A percentile compares a stretch with the other conserved stretches of the same genome.
Conservation (phyloP, 305 asterid species). For the Solanum hybrid region DNA sequence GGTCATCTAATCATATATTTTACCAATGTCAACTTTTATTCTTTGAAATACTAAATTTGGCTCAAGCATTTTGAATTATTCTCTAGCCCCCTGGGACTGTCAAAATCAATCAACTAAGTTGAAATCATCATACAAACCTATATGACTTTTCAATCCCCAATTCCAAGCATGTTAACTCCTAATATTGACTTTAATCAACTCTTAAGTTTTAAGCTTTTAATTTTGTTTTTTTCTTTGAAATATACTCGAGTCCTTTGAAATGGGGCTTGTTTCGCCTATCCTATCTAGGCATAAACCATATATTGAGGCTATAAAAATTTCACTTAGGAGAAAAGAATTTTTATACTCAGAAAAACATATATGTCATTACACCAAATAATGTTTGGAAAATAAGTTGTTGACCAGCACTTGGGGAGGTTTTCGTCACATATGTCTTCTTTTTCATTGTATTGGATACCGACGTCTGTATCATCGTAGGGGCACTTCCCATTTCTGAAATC, state of each 20-base stretch:
- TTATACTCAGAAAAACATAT: background rate
- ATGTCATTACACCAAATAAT: background rate
- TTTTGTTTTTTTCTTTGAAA: background rate
- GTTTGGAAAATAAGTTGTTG: background rate
- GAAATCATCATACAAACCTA: background rate
- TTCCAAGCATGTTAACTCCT: background rate
- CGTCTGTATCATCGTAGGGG: background rate
- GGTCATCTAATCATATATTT: background rate
- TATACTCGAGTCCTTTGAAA: background rate
- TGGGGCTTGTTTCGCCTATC: background rate
- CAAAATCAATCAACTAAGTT: background rate
- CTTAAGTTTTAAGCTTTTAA: background rate
- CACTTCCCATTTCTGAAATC: background rate
- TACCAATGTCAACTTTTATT: background rate
- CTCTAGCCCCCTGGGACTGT: background rate
- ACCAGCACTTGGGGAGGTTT: background rate
- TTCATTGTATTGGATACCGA: background rate
- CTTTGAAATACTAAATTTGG: background rate
- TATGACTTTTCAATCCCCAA: background rate
- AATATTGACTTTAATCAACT: background rate
- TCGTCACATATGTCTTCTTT: background rate
- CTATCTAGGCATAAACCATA: background rate
- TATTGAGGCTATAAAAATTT: background rate
- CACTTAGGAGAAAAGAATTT: background rate
- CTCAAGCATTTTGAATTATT: too few relatives aligned